phyloP scores from a whole-genome alignment of 129 eudicot genomes.

The Solidago caesia region DNA sequence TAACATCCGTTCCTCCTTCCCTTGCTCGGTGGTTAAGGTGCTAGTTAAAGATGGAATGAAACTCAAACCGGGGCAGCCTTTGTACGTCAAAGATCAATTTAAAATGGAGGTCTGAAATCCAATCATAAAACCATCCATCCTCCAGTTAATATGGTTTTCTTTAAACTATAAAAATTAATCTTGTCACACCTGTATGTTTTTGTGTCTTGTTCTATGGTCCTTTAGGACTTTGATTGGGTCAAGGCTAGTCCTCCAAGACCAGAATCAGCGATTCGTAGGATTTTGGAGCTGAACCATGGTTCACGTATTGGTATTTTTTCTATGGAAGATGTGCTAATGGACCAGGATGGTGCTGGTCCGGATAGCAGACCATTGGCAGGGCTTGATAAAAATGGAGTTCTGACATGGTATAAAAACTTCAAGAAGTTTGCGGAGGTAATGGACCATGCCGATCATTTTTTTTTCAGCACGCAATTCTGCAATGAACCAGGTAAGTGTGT shows the following conservation, averaged over 20 bases:
- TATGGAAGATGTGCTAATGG: conserved; percentile 5
- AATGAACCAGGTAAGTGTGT: no score
- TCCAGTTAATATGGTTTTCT: neutral
- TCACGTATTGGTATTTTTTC: neutral
- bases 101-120: neutral
- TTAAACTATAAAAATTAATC: neutral
- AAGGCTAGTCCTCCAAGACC: neutral
- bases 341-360: neutral
- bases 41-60: neutral
- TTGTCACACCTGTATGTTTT: neutral
- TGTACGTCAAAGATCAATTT: neutral
- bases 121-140: no score
- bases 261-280: neutral
- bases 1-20: no score
- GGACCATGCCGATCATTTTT: no score
- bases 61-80: neutral
- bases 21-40: neutral
- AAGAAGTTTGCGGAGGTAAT: neutral
- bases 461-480: neutral
- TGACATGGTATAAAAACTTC: neutral
- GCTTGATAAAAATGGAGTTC: neutral
- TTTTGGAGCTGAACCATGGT: neutral
- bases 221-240: neutral
- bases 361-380: neutral
- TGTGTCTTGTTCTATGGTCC: neutral